phyloP scores from a whole-genome alignment of 2,329 filamentous ascomycete species.

The Chalara sp. region DNA sequence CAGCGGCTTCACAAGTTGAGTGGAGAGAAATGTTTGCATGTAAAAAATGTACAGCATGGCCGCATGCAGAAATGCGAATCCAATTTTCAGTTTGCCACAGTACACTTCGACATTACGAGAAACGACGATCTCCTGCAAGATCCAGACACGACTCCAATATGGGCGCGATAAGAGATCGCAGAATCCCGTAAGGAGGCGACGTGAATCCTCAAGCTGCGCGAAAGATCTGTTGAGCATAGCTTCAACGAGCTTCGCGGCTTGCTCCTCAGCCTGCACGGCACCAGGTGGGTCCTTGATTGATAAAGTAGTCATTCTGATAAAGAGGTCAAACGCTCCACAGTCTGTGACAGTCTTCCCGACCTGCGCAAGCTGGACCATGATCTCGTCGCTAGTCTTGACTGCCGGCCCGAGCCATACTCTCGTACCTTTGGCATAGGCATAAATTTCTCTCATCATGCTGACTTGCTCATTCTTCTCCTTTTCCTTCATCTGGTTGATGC shows the following conservation, averaged over 20 bases:
- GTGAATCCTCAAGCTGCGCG: no score
- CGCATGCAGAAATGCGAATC: background rate
- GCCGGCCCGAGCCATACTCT: slow-evolving; percentile 23
- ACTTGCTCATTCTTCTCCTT: slow-evolving; percentile 17
- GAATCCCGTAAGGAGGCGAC: no score
- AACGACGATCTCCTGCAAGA: slow-evolving; percentile 27
- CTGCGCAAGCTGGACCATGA: slow-evolving; percentile 11
- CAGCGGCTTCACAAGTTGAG: background rate
- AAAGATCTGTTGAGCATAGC: no score
- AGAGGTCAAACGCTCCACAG: slow-evolving; percentile 12
- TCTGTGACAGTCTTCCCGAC: background rate
- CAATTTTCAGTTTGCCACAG: slow-evolving; percentile 12
- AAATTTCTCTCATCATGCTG: slow-evolving; percentile 20
- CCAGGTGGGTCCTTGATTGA: no score
- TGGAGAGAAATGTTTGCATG: background rate
- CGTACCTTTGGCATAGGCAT: slow-evolving; percentile 12
- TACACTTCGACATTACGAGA: slow-evolving; percentile 17
- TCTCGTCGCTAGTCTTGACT: slow-evolving; percentile 17
- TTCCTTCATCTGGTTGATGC: slow-evolving; percentile 18
- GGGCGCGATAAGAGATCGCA: no score
- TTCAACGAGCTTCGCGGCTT: no score
- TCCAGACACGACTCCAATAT: slow-evolving; percentile 31
- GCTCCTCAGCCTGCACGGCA: no score
- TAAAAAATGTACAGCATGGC: slow-evolving; percentile 18
- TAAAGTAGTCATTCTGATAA: slow-evolving; percentile 23